These are phyloP conservation scores for Phoma sp. DNA, from an alignment of 2,329 filamentous ascomycete genomes.

Conservation along the genomic window DNA sequence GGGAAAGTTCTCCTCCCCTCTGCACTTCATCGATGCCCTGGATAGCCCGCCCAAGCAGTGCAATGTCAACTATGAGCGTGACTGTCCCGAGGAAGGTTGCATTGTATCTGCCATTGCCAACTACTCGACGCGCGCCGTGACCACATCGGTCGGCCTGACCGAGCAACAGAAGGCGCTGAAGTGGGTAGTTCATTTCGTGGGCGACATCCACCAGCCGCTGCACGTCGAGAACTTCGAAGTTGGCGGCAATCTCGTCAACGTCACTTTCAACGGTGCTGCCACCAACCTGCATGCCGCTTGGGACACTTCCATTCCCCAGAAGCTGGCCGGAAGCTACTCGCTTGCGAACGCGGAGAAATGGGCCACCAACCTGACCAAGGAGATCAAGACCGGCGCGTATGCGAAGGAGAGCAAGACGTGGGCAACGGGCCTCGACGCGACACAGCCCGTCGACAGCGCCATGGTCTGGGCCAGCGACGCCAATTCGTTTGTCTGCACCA, in stretches of 20 bases:
- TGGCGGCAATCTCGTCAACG: constrained; percentile 54
- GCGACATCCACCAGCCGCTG: constrained; percentile 78
- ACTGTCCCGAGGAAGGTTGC: constrained; percentile 59
- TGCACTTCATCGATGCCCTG: constrained; percentile 60
- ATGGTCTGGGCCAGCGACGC: constrained; percentile 52
- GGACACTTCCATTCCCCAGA: constrained; percentile 54
- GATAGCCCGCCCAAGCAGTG: constrained; percentile 56
- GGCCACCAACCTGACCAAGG: constrained; percentile 45
- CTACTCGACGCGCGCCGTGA: constrained; percentile 49
- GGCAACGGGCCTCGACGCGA: constrained; percentile 46
- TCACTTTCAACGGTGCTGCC: constrained; percentile 49
- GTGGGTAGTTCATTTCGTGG: constrained; percentile 63
- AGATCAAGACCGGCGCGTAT: constrained; percentile 51
- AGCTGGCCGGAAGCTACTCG: constrained; percentile 48
- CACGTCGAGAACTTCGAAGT: constrained; percentile 57
- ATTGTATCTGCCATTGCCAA: constrained; percentile 61
- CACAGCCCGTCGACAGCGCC: constrained; percentile 44
- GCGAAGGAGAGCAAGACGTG: constrained; percentile 39
- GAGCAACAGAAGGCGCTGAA: constrained; percentile 54
- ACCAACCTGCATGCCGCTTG: constrained; percentile 55
- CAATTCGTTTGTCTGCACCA: constrained; percentile 51
- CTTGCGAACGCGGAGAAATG: constrained; percentile 48
- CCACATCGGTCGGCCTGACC: constrained; percentile 31
- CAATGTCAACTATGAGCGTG: constrained; percentile 57
- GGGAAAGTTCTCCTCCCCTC: constrained; percentile 55